Conservation (phyloP, 805 yeast species). For the Clavispora phyllophila region DNA sequence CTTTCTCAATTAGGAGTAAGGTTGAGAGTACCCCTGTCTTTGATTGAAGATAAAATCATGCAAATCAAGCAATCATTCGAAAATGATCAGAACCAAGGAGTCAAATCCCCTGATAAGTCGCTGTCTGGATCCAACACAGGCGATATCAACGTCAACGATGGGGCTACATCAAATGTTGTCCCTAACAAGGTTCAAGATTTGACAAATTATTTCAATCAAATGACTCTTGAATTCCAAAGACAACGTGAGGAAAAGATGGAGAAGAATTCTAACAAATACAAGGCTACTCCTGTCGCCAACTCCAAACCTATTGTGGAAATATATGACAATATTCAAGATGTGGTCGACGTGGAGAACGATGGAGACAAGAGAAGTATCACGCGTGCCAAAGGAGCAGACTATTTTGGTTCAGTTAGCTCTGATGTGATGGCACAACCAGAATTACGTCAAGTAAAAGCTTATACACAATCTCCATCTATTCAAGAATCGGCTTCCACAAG, state of each 20-base stretch:
- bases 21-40: slow-evolving; percentile 13
- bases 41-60: slow-evolving; percentile 16
- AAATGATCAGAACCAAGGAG: slow-evolving; percentile 10
- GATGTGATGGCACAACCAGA: not conserved
- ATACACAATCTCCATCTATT: not conserved
- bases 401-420: not conserved
- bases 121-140: slow-evolving; percentile 4
- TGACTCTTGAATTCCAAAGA: slow-evolving; percentile 81
- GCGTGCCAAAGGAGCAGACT: not conserved
- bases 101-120: slow-evolving; percentile 7
- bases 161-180: slow-evolving; percentile 3
- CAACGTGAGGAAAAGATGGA: slow-evolving; percentile 74
- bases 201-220: slow-evolving; percentile 63
- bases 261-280: slow-evolving; percentile 55
- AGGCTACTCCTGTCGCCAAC: slow-evolving; percentile 65
- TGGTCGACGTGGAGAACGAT: slow-evolving; percentile 50
- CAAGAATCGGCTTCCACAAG: not conserved
- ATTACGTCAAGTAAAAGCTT: not conserved
- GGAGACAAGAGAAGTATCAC: slow-evolving; percentile 1
- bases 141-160: slow-evolving; percentile 1
- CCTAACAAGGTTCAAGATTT: slow-evolving; percentile 51
- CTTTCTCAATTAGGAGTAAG: slow-evolving; percentile 3
- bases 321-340: slow-evolving; percentile 82
- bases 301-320: slow-evolving; percentile 89
- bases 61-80: slow-evolving; percentile 16